Base-by-base conservation (phyloP, 192 early-diverging fungal species). In the Linnemannia hyalina region DNA sequence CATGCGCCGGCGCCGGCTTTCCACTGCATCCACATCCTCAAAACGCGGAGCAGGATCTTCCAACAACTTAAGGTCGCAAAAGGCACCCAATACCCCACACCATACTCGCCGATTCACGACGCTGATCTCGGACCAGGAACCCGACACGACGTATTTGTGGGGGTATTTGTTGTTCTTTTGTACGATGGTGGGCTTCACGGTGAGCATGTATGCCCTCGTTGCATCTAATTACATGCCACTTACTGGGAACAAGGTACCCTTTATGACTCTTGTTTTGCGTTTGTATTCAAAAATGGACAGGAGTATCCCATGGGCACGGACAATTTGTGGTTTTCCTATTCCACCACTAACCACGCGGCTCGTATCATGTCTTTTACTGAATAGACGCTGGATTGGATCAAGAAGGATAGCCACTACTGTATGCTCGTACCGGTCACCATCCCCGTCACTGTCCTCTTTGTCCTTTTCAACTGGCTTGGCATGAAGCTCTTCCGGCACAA, bases 401-500 rank as follows among this genome's bases (percentile, higher is more conserved):
- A 94, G 77, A 88, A 93, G 57, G 95, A 96, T 83, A 88, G 90
- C 40, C 96, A 98, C 86, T 99, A 97, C 87, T 95, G 95, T 55
- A 90, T 95, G 71, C 88, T 99, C 29, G 80, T 97, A 42, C 98
- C 97, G 18, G 89, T 97, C 32, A 94, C 97, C 1, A 91, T 93
- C 8, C 92, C 95, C 38, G 95, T 95, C 29, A 93, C 93, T 47
- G 88, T 95, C 7, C 93, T 95, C 81, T 94, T 94, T 77, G 91
- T 96, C 38, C 90, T 97, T 44, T 96, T 95, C 91, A 99, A 97
- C 89, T 99, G 98, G 98, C 91, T 99, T 42, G 97, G 98, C 20
- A 95, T 98, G 94, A 98, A 99, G 89, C 94, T 96, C 73, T 98
- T 97, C 82, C 89, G 96, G 16, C 96, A 98, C 73, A 99, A 97